Evolutionary conservation across 305 asterid species (phyloP), one percentile per base, ranked within the genome.

Genomic region (Ruellia speciosa): DNA sequence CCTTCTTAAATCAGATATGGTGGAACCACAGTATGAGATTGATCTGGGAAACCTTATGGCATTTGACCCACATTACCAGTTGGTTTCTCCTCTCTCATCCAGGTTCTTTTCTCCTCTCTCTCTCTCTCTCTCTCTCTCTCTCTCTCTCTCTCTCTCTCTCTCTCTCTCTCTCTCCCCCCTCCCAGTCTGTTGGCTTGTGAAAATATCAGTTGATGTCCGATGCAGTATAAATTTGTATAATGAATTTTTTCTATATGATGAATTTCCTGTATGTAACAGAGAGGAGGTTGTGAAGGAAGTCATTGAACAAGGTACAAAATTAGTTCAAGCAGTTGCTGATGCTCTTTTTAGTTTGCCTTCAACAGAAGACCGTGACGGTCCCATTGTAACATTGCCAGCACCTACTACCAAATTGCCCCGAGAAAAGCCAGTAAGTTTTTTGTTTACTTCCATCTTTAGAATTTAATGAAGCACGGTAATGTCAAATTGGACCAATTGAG

Each of bases 21-120:
- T 72, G 65, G 82, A 77, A 72, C 12, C 79, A 16, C 73, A 68
- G 65, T 81, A 67, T 46, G 76, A 87, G 61, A 59, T 90, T 52
- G 97, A 90, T 76, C 59, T 87, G n/a, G 96, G 96, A 7, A 81
- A 87, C 70, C 95, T 90, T 49, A 68, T 79, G 86, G 96, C 95
- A 3, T 83, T 77, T 65, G 76, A 82, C 63, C 74, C 75, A 11
- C 80, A 72, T 14, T 79, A 77, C 67, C 80, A 77, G 24, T 82
- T 81, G 31, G 65, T 65, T 17, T 69, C 87, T 71, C 72, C 85
- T 59, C 80, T 86, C 17, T 52, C 87, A 49, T 81, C 96, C 68
- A 81, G 97, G 97, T 90, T 14, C 18, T 14, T 33, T n/a, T 47
- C n/a, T 15, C 14, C 9, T 19, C 20, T 2, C 15, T 4, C n/a